Base-by-base conservation (phyloP, 176 grass and related monocot genomes). In the Eleusine indica region DNA sequence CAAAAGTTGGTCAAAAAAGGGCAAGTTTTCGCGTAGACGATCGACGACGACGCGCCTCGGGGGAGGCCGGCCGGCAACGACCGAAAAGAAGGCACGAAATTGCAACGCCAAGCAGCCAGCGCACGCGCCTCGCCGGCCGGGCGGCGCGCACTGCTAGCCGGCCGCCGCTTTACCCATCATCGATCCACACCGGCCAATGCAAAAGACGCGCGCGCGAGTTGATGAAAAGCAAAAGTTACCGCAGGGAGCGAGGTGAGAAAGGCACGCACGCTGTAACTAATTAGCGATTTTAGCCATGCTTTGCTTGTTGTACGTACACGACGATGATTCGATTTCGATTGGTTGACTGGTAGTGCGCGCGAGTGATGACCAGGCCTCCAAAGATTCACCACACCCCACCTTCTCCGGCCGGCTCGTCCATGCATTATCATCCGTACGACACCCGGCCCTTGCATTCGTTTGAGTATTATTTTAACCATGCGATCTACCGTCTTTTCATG, bases 141-240 rank as follows among this genome's bases (percentile, higher is more conserved):
- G 1, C 60, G 4, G 60, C 60, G 7, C 51, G 14, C 56, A 28
- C 76, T 17, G 75, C 76, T 2, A 16, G 52, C 52, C 9, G 28
- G 66, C 66, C 54, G 68, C 79, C 21, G 62, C 65, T 82, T 87
- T 87, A 75, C 17, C 53, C 64, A 61, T 78, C 61, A 61, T 78
- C 61, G 38, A 68, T 17, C 57, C 57, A 4, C 78, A n/a, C 58
- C 38, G 39, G 5, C 82, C 58, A 19, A n/a, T 2, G 56, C 56
- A 58, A 42, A 86, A 73, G 79, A 71, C 4, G 71, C 18, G 37
- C 65, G 73, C 75, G 70, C 16, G 83, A n/a, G 56, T 57, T 49
- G 78, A 79, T 30, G 48, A 57, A 81, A 77, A 30, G 37, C 21
- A 56, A 83, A 83, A 83, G 88, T 73, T 73, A 65, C 83, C 17